Percentiles rank a stretch among this genome's conserved stretches.
These are phyloP conservation scores for Daldinia concentrica DNA, from an alignment of 495 filamentous ascomycete species.

Conservation along the genomic window DNA sequence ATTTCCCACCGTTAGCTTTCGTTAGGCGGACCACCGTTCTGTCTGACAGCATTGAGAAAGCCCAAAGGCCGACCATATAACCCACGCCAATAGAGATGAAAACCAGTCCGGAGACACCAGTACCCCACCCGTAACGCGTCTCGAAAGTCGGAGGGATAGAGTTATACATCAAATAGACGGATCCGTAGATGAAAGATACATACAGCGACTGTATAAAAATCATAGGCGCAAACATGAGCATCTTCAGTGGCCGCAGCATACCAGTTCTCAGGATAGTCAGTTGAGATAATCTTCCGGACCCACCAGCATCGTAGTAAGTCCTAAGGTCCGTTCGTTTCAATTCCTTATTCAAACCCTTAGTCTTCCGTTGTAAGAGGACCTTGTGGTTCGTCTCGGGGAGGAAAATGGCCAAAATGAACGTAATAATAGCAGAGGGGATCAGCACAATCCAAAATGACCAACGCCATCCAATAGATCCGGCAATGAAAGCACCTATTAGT, in stretches of 20 bases:
- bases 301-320: constrained; percentile 46
- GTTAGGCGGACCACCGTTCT: constrained; percentile 56
- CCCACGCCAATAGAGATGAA: constrained; percentile 58
- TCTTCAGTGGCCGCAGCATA: constrained; percentile 63
- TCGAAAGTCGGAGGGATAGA: constrained; percentile 70
- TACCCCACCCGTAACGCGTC: constrained; percentile 56
- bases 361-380: constrained; percentile 63
- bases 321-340: constrained; percentile 46
- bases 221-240: constrained; percentile 69
- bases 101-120: constrained; percentile 49
- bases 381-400: constrained; percentile 64
- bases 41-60: constrained; percentile 53
- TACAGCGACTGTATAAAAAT: constrained; percentile 75
- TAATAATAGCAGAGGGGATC: constrained; percentile 55
- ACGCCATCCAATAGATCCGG: constrained; percentile 64
- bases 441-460: constrained; percentile 69
- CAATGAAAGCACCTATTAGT: constrained; percentile 61
- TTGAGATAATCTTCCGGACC: constrained; percentile 29
- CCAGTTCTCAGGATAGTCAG: constrained; percentile 44
- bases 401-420: constrained; percentile 56
- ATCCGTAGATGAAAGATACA: constrained; percentile 77
- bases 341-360: constrained; percentile 48
- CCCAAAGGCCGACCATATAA: constrained; percentile 48
- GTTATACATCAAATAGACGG: constrained; percentile 79
- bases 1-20: constrained; percentile 58